phyloP scores from a whole-genome alignment of 1,284 basidiomycete genomes.

The Ceratobasidium sp. region DNA sequence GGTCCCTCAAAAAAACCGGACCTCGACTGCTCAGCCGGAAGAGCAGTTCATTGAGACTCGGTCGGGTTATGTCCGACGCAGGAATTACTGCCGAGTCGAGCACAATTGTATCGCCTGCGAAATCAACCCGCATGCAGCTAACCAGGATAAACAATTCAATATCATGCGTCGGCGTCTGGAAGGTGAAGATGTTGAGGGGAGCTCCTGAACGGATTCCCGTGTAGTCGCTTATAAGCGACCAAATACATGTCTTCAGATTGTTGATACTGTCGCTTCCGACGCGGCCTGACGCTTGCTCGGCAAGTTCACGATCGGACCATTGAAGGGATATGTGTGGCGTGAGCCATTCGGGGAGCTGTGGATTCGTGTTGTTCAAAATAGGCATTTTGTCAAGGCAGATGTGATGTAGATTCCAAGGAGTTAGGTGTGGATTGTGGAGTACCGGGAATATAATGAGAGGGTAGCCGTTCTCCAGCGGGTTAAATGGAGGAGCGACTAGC shows the following conservation, averaged over 20 bases:
- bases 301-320: background rate
- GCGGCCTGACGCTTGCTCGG: conserved; percentile 44
- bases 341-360: background rate
- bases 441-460: too few species aligned
- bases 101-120: conserved; percentile 59
- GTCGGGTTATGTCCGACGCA: conserved; percentile 45
- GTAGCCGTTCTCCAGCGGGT: background rate
- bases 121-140: conserved; percentile 59
- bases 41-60: conserved; percentile 42
- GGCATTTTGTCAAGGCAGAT: background rate
- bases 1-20: conserved; percentile 38
- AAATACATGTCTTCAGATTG: background rate
- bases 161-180: conserved; percentile 49
- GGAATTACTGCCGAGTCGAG: conserved; percentile 60
- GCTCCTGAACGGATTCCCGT: conserved; percentile 50
- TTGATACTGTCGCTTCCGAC: background rate
- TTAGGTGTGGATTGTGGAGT: too few species aligned
- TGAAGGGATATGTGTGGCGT: background rate
- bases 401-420: conserved; percentile 7
- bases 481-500: background rate
- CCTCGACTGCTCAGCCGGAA: conserved; percentile 45
- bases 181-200: conserved; percentile 49
- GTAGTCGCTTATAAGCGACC: conserved; percentile 50
- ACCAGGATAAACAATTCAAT: conserved; percentile 58
- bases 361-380: background rate